Evolutionary conservation across 352 stramenopile genomes (phyloP).

Genomic region (Thraustotheca clavata): DNA sequence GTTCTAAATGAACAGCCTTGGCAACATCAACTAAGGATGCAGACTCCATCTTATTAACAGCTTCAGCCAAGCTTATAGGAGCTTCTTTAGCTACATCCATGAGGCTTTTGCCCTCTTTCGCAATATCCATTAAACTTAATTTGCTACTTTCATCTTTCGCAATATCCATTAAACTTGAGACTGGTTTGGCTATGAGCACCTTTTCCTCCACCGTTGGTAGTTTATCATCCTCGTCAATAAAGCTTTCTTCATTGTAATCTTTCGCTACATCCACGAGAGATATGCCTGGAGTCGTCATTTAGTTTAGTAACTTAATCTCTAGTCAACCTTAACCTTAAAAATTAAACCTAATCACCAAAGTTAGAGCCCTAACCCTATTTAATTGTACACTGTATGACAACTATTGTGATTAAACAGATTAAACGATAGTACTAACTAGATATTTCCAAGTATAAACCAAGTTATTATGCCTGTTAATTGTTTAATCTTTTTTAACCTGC

Average conservation of each 20-base stretch:
- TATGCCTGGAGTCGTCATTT: too few relatives aligned
- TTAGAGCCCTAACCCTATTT: too few relatives aligned
- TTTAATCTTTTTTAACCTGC: too few relatives aligned
- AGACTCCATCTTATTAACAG: not conserved
- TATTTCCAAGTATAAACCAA: too few relatives aligned
- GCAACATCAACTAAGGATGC: not conserved
- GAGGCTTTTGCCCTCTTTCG: not conserved
- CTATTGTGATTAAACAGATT: too few relatives aligned
- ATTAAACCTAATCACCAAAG: too few relatives aligned
- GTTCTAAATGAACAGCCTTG: not conserved
- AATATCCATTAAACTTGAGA: not conserved
- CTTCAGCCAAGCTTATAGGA: not conserved
- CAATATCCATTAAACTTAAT: conserved; percentile 1
- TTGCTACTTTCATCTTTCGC: not conserved
- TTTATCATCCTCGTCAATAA: not conserved
- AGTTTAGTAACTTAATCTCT: too few relatives aligned
- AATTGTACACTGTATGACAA: too few relatives aligned
- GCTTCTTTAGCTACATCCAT: conserved; percentile 3
- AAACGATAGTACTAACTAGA: too few relatives aligned
- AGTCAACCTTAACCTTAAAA: too few relatives aligned
- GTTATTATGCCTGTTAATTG: too few relatives aligned
- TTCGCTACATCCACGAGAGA: too few relatives aligned
- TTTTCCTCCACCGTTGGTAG: not conserved
- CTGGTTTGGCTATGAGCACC: not conserved
- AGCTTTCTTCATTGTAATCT: not conserved